A percentile compares a stretch with the other conserved stretches of the same genome.
These are phyloP conservation scores for Lactarius pseudohatsudake DNA, from an alignment of 768 basidiomycete genomes.

Conservation along the genomic window DNA sequence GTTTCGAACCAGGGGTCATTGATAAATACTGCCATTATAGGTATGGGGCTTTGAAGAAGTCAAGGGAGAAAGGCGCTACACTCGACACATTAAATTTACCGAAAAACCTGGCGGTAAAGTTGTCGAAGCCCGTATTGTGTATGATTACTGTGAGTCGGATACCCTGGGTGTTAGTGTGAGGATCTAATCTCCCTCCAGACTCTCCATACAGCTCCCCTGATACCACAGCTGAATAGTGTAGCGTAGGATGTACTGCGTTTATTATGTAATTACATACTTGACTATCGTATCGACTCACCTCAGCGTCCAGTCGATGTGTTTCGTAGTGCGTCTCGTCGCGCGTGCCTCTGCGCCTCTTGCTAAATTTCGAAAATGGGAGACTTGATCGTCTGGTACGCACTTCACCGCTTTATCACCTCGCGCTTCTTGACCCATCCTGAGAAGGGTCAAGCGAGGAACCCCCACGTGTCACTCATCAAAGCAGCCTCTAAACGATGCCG, in stretches of 20 bases:
- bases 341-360: background rate
- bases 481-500: constrained; percentile 88
- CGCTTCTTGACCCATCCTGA: constrained; percentile 19
- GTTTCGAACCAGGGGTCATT: background rate
- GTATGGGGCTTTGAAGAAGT: constrained; percentile 28
- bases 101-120: constrained; percentile 20
- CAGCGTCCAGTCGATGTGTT: too few relatives aligned
- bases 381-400: constrained; percentile 19
- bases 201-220: background rate
- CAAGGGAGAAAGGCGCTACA: constrained; percentile 21
- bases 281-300: background rate
- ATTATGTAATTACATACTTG: background rate
- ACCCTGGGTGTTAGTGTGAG: background rate
- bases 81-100: constrained; percentile 18
- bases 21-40: constrained; percentile 1
- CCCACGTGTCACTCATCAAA: constrained; percentile 73
- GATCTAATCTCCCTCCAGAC: background rate
- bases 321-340: background rate
- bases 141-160: constrained; percentile 28
- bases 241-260: background rate
- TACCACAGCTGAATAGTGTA: background rate
- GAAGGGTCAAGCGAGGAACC: constrained; percentile 78
- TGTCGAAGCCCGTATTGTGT: constrained; percentile 29
- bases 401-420: background rate
- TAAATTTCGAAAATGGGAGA: background rate